Evolutionary conservation across 192 early-diverging fungal species (phyloP), one percentile per base, ranked within the genome.

Genomic region (Backusella westeae): DNA sequence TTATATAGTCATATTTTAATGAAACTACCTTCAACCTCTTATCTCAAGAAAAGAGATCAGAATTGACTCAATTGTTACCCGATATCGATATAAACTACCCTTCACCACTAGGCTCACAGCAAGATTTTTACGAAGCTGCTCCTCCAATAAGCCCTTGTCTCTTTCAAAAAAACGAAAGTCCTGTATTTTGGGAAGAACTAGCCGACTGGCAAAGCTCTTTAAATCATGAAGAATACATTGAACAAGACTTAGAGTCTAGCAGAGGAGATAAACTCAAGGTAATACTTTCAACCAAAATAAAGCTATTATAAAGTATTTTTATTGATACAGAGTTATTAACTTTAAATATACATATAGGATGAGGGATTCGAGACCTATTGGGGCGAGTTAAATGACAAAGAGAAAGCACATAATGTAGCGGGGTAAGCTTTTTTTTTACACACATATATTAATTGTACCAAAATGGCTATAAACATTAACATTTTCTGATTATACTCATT

Each of bases 401-500:
- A 82, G 23, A 82, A 75, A 46, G 46, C 71, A 34, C 69, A 76
- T 66, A 76, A 78, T 76, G 77, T 82, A 10, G 81, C 81, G 23
- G 81, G 81, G 81, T 82, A 73, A 69, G 69, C 59, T 32, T 19
- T 63, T 72, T 19, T 63, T n/a, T 49, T 49, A 49, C 4, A 49
- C 17, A 36, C 6, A 49, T 19, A 36, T 19, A 10, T 12, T 56
- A 49, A 42, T 19, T 67, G 34, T 56, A 42, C 32, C 42, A 59
- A 23, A 49, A 12, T 29, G 23, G 4, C 2, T 63, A 49, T 49
- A 49, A 29, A 29, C 29, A 29, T 63, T 63, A 14, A 21, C 4
- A 6, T 21, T 23, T 41, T 10, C 41, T 78, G n/a, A 53, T 66
- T 65, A 44, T 32, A 35, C 10, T 66, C 19, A 21, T 67, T 42